Percentiles rank a stretch among this genome's conserved stretches.
Evolutionary conservation across 768 basidiomycete genomes (phyloP).

Genomic region (Tricholomella constricta): DNA sequence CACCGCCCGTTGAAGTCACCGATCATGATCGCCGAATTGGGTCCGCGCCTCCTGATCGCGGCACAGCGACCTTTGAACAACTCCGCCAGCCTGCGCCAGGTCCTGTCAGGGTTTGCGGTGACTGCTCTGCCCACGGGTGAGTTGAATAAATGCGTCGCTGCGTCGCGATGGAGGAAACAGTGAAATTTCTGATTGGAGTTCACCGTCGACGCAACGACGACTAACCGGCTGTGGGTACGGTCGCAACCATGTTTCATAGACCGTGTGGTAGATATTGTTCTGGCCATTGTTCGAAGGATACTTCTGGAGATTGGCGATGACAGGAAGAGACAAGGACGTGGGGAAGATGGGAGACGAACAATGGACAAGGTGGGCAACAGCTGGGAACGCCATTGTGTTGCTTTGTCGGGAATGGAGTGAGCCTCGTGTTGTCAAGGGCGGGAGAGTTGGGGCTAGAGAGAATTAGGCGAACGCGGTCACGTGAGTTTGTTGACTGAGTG

Average conservation of each 20-base stretch:
- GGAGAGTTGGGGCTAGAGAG: not conserved
- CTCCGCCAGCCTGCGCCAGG: not conserved
- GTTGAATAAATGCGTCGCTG: too few species aligned
- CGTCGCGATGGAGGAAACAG: too few species aligned
- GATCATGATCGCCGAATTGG: not conserved
- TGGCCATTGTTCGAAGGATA: slow-evolving; percentile 1
- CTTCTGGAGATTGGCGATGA: not conserved
- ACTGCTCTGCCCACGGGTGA: too few species aligned
- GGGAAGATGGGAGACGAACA: slow-evolving; percentile 7
- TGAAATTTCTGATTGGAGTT: too few species aligned
- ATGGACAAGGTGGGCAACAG: not conserved
- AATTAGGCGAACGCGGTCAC: slow-evolving; percentile 38
- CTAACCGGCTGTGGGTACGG: too few species aligned
- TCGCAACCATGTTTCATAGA: too few species aligned
- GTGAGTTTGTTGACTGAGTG: slow-evolving; percentile 45
- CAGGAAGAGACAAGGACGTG: not conserved
- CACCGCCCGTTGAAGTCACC: too few species aligned
- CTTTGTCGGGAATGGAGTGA: slow-evolving; percentile 1
- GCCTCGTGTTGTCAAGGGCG: slow-evolving; percentile 11
- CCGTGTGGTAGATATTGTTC: not conserved
- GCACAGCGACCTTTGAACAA: too few species aligned
- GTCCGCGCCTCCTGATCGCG: too few species aligned
- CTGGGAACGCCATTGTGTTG: not conserved
- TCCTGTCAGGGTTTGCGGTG: too few species aligned
- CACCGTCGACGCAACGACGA: too few species aligned